phyloP scores from a whole-genome alignment of 2,329 filamentous ascomycete species.

The Neobulgaria alba region DNA sequence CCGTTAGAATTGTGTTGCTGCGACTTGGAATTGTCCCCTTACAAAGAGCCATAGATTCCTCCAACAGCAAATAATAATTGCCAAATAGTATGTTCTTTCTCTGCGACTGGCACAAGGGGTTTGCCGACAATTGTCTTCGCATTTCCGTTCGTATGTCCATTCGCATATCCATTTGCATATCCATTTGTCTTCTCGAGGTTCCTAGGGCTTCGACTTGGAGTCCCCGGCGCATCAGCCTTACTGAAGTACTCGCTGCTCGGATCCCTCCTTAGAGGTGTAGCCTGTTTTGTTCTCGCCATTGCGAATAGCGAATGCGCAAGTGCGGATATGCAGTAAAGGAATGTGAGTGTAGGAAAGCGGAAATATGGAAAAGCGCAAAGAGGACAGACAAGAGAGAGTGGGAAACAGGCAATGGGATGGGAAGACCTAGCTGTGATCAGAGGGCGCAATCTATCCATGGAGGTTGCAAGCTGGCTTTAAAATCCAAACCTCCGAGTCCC shows the following conservation, averaged over 20 bases:
- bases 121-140: conserved; percentile 26
- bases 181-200: conserved; percentile 25
- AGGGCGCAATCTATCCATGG: too few species aligned
- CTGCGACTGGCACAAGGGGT: conserved; percentile 20
- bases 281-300: conserved; percentile 68
- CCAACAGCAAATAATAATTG: conserved; percentile 82
- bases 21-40: conserved; percentile 28
- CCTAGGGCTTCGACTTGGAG: conserved; percentile 26
- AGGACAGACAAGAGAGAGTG: background rate
- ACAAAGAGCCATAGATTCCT: conserved; percentile 97
- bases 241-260: conserved; percentile 59
- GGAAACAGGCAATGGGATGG: background rate
- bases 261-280: conserved; percentile 53
- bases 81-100: conserved; percentile 51
- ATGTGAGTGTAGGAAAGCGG: too few species aligned
- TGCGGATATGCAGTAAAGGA: too few species aligned
- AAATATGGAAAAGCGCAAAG: background rate
- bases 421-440: too few species aligned
- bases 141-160: conserved; percentile 21
- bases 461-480: too few species aligned
- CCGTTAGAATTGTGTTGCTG: conserved; percentile 3
- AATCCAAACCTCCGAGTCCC: background rate
- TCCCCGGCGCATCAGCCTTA: conserved; percentile 33
- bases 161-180: conserved; percentile 19
- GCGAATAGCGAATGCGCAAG: too few species aligned